A percentile compares a stretch with the other conserved stretches of the same genome.
Conservation (phyloP, 83 land plant genomes). For the Isoetes engelmannii region DNA sequence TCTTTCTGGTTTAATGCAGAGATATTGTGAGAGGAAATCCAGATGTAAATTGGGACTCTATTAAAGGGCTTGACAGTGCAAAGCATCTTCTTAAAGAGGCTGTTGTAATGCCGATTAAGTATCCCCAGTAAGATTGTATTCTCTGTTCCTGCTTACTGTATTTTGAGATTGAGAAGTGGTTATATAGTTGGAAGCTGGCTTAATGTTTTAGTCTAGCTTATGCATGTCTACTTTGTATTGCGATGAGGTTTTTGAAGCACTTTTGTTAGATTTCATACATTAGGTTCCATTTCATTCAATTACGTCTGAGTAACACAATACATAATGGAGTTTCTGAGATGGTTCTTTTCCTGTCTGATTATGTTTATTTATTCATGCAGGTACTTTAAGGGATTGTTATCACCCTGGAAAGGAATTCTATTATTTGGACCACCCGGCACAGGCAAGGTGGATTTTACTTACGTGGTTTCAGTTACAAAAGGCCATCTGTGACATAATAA, state of each 20-base stretch:
- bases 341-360: no score
- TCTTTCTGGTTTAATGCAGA: slow-evolving; percentile 27
- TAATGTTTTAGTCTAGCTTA: no score
- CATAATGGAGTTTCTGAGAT: no score
- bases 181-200: no score
- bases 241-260: neutral
- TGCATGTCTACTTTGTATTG: neutral
- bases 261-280: no score
- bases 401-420: slow-evolving; percentile 99
- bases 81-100: slow-evolving; percentile 94
- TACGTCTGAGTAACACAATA: no score
- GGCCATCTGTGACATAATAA: no score
- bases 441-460: slow-evolving; percentile 58
- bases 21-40: slow-evolving; percentile 85
- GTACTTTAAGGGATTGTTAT: slow-evolving; percentile 87
- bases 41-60: slow-evolving; percentile 93
- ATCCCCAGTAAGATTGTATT: slow-evolving; percentile 60
- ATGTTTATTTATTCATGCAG: slow-evolving; percentile 19
- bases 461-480: no score
- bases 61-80: slow-evolving; percentile 86
- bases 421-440: slow-evolving; percentile 99
- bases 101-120: slow-evolving; percentile 99
- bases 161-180: neutral
- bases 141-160: neutral
- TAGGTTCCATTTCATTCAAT: no score